Base-by-base conservation (phyloP, 164 flowering plant genomes). In the Chimonanthus praecox region DNA sequence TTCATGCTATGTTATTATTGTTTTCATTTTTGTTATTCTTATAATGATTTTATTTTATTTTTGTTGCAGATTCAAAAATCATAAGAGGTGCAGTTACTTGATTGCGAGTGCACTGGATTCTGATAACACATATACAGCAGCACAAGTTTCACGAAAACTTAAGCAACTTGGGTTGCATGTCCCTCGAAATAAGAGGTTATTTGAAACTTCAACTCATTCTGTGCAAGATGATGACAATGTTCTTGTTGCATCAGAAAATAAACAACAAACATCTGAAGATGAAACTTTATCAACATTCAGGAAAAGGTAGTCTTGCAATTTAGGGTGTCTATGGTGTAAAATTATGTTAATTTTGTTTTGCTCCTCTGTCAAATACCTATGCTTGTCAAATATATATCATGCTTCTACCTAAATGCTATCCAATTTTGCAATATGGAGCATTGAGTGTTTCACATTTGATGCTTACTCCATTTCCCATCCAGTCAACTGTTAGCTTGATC, bases 81-180 rank as follows among this genome's bases (percentile, higher is more conserved):
- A 96, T 63, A 86, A 81, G 77, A 88, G 83, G 78, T 96, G 98
- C 85, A 89, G 87, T 79, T 78, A 80, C 79, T 82, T 92, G 88
- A 96, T 96, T 82, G 97, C 98, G 61, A 88, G 81, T 78, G 94
- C 91, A 72, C 74, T 95, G 75, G 94, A 84, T 79, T 76, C 83
- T 63, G 87, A 81, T 69, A 85, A 82, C 61, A 75, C 67, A 60
- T 80, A 89, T 72, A 85, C 95, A 44, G 81, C 97, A 62, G 83
- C 84, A 16, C 94, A 89, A 84, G 80, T 92, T 72, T 82, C 97
- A 7, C 88, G 83, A 20, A 94, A 89, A 77, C 91, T 94, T 33
- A 92, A 85, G 85, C 91, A 92, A 76, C 94, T 94, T 77, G 97
- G 97, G 50, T 78, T 96, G 43, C 73, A 3, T 64, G 78, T 78